Conservation (phyloP, 179 eudicot genomes). For the Vitellaria paradoxa region DNA sequence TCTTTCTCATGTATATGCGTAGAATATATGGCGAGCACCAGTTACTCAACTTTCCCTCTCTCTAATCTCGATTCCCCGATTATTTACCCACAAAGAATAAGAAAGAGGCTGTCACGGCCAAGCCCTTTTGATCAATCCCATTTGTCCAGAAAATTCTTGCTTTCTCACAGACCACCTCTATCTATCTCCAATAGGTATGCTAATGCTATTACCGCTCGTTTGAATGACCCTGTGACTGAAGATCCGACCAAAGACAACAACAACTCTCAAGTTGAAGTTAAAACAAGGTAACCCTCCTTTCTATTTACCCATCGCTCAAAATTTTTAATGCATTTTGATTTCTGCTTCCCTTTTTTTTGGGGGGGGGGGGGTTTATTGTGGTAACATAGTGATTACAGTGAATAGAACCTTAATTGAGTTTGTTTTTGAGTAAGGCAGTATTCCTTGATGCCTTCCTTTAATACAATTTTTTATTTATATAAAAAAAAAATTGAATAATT, state of each 20-base stretch:
- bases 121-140: neutral
- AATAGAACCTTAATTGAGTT: too few relatives aligned
- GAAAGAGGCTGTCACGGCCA: neutral
- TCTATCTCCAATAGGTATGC: neutral
- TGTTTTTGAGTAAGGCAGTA: too few relatives aligned
- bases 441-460: too few relatives aligned
- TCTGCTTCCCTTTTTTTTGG: neutral
- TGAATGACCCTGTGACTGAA: constrained; percentile 11
- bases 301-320: neutral
- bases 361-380: neutral
- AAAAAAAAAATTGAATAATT: neutral
- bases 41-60: constrained; percentile 3
- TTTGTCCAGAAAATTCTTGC: neutral
- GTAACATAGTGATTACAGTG: neutral
- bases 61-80: constrained; percentile 7
- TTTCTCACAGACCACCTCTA: neutral
- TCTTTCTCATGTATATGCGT: too few relatives aligned
- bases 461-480: neutral
- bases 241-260: constrained; percentile 11
- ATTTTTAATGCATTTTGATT: neutral
- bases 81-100: neutral
- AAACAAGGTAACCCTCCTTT: constrained; percentile 19
- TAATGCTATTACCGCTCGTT: neutral
- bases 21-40: constrained; percentile 14
- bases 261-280: constrained; percentile 20